These are phyloP conservation scores for Lentinula detonsa DNA, from an alignment of 768 basidiomycete genomes.

Conservation along the genomic window DNA sequence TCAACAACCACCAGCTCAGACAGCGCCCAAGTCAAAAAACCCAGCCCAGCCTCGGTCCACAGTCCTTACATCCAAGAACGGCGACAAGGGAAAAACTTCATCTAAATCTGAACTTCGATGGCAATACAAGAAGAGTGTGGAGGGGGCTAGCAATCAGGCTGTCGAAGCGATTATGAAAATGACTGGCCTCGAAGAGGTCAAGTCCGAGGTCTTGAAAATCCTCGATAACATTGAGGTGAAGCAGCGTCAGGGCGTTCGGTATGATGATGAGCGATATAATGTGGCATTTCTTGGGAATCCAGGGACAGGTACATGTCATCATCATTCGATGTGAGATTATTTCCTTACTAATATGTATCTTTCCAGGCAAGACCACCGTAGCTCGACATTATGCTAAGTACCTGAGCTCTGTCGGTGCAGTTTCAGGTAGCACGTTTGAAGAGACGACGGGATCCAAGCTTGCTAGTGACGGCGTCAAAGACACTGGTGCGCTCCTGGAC, in stretches of 20 bases:
- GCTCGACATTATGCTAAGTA: conserved; percentile 61
- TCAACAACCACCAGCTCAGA: neutral
- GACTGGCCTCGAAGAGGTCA: conserved; percentile 66
- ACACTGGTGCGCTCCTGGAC: conserved; percentile 44
- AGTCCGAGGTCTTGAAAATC: conserved; percentile 50
- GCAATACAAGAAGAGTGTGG: conserved; percentile 49
- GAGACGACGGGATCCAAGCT: conserved; percentile 62
- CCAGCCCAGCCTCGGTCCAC: neutral
- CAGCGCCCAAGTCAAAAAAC: neutral
- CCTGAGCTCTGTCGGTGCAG: conserved; percentile 44
- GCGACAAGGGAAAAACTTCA: neutral
- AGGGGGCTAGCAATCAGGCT: conserved; percentile 44
- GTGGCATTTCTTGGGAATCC: conserved; percentile 63
- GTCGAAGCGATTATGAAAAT: conserved; percentile 66
- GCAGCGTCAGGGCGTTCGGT: conserved; percentile 44
- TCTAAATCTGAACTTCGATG: conserved; percentile 43
- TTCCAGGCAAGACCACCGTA: conserved; percentile 62
- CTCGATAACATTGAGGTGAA: conserved; percentile 52
- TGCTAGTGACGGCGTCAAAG: conserved; percentile 49
- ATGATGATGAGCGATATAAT: conserved; percentile 56
- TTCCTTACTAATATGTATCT: neutral
- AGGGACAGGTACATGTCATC: conserved; percentile 50
- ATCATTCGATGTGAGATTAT: neutral
- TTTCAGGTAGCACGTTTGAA: conserved; percentile 47
- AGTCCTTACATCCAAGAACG: neutral